Base-by-base conservation (phyloP, 139 green algal genomes). In the Microglena sp. region DNA sequence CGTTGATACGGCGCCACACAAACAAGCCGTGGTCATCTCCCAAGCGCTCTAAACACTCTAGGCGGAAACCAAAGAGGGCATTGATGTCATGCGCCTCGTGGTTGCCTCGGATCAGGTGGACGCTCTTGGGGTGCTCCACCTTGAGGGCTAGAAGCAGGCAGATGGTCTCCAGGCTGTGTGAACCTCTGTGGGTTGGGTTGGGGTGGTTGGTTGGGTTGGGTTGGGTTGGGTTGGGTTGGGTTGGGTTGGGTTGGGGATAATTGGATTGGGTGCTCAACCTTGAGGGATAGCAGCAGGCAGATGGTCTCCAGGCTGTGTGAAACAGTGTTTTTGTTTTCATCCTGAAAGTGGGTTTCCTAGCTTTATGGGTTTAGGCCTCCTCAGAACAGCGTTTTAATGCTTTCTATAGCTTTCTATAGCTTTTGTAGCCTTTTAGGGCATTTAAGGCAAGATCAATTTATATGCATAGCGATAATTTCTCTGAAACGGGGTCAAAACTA, bases 71-170 rank as follows among this genome's bases (percentile, higher is more conserved):
- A 73, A 99, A 99, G 44, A 98, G 83, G 0, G 91, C 91, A 72
- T 99, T 99, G 83, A 99, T 99, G 77, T 98, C 92, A 31, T 50
- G 87, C 67, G 26, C 88, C 84, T 74, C 94, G 67, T 99, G 94
- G 79, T 99, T 99, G 64, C 94, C 94, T 15, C 94, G 83, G 60
- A 99, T 98, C 35, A 99, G 82, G 80, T 99, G 94, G 62, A 99
- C 82, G 63, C 77, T 83, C 7, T 74, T 55, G 0, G 91, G 92
- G 77, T 97, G 72, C 84, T 98, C 92, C 7, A 99, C 85, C 81
- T 97, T 97, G 34, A 97, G 84, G 29, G 91, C 91, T 55, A 97
- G 83, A 77, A 97, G 81, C 65, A 97, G 82, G 82, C 90, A 96
- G 64, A 97, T 95, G 50, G 78, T 87, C 64, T 87, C 81, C 65